These are phyloP conservation scores for Maudiozyma pseudohumilis DNA, from an alignment of 805 yeast species.

Conservation along the genomic window DNA sequence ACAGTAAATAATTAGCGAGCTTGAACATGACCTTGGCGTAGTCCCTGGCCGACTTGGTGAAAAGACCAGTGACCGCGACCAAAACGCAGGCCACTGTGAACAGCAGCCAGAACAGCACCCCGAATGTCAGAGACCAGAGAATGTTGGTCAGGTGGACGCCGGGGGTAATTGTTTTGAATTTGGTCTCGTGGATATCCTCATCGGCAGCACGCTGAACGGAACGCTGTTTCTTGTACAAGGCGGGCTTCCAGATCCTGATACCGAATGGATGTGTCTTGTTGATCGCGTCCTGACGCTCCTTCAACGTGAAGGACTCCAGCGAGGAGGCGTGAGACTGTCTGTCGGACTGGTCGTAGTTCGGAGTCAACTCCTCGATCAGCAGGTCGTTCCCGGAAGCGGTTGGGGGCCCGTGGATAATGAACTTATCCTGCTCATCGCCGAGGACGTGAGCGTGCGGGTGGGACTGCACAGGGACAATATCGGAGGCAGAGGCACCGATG, in stretches of 20 bases:
- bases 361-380: slow-evolving; percentile 9
- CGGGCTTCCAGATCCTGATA: slow-evolving; percentile 97
- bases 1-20: slow-evolving; percentile 60
- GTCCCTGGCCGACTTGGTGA: slow-evolving; percentile 40
- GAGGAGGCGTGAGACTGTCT: slow-evolving; percentile 32
- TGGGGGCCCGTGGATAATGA: slow-evolving; percentile 13
- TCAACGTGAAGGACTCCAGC: slow-evolving; percentile 72
- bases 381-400: slow-evolving; percentile 8
- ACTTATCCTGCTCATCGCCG: slow-evolving; percentile 6
- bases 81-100: slow-evolving; percentile 35
- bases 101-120: slow-evolving; percentile 46
- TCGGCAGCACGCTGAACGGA: slow-evolving; percentile 88
- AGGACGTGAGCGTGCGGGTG: too few relatives aligned
- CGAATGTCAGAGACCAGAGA: slow-evolving; percentile 68
- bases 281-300: slow-evolving; percentile 93
- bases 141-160: slow-evolving; percentile 58
- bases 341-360: neutral
- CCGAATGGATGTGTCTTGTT: slow-evolving; percentile 97
- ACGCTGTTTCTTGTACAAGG: slow-evolving; percentile 83
- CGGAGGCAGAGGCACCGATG: neutral
- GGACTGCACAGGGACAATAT: too few relatives aligned
- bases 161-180: slow-evolving; percentile 43
- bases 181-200: slow-evolving; percentile 80
- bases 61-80: slow-evolving; percentile 35
- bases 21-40: slow-evolving; percentile 54